phyloP scores from a whole-genome alignment of 441 rosid species.

The Flueggea neowawraea region DNA sequence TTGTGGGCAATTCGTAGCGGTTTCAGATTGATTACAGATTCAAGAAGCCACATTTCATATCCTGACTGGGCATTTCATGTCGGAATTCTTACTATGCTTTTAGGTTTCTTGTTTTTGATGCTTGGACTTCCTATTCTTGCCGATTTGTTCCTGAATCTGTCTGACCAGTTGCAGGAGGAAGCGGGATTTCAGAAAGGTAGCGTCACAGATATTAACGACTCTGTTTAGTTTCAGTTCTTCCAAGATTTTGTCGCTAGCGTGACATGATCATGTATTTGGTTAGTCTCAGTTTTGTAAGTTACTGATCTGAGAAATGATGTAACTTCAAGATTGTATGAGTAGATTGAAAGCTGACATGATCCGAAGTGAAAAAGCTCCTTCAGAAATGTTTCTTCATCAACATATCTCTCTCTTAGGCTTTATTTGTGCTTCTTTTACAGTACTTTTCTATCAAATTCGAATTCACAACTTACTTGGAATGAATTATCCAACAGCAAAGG shows the following conservation, averaged over 20 bases:
- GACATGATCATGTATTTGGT: too few relatives aligned
- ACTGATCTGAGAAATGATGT: too few relatives aligned
- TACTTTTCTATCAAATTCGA: conserved; percentile 1
- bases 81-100: conserved; percentile 22
- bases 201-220: not conserved
- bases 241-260: not conserved
- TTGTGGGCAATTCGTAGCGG: conserved; percentile 27
- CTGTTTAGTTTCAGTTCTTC: conserved; percentile 1
- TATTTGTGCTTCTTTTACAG: not conserved
- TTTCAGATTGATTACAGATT: conserved; percentile 20
- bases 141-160: conserved; percentile 25
- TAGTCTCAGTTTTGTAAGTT: too few relatives aligned
- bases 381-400: too few relatives aligned
- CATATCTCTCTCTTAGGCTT: not conserved
- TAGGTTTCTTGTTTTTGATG: conserved; percentile 21
- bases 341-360: too few relatives aligned
- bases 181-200: conserved; percentile 19
- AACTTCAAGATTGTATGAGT: too few relatives aligned
- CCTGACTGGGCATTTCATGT: conserved; percentile 24
- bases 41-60: conserved; percentile 16
- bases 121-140: conserved; percentile 27
- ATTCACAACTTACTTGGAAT: not conserved
- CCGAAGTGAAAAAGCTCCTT: too few relatives aligned
- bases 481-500: conserved; percentile 21
- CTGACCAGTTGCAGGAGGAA: conserved; percentile 22